Evolutionary conservation across 805 yeast species (phyloP).

Genomic region (Yarrowia yakushimensis): DNA sequence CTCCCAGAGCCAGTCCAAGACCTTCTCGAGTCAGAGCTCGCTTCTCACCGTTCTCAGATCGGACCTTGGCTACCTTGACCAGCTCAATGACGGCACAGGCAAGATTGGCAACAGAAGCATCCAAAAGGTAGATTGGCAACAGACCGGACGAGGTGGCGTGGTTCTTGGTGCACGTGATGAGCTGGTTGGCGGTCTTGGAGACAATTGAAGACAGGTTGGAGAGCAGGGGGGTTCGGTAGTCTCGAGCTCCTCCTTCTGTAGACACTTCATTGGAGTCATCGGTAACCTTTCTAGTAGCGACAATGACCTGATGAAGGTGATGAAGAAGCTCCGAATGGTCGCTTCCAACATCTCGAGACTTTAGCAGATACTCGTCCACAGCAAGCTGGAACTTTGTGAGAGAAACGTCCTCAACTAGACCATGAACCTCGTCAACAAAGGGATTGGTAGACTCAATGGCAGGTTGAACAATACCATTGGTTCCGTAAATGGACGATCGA

Average conservation of each 20-base stretch:
- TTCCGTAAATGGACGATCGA: constrained; percentile 32
- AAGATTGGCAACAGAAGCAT: constrained; percentile 73
- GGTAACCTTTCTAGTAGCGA: constrained; percentile 36
- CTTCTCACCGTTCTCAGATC: constrained; percentile 11
- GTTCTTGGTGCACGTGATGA: constrained; percentile 73
- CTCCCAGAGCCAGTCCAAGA: background rate
- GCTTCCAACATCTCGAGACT: constrained; percentile 31
- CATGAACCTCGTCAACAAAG: constrained; percentile 30
- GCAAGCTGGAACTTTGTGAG: constrained; percentile 37
- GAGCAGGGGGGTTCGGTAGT: constrained; percentile 18
- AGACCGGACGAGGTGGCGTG: constrained; percentile 59
- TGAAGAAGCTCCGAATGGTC: constrained; percentile 34
- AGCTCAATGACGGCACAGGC: constrained; percentile 53
- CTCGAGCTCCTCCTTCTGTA: background rate
- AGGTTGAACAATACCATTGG: constrained; percentile 23
- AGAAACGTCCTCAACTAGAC: constrained; percentile 33
- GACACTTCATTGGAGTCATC: constrained; percentile 30
- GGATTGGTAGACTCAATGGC: constrained; percentile 16
- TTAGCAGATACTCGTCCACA: constrained; percentile 38
- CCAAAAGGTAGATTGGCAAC: constrained; percentile 66
- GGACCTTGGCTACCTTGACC: constrained; percentile 35
- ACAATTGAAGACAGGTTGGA: constrained; percentile 42
- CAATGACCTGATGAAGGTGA: constrained; percentile 38
- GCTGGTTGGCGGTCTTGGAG: constrained; percentile 67
- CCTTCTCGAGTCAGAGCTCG: background rate